Conservation (phyloP, 225 moss, liverwort and hornwort species). For the Takakia lepidozioides region DNA sequence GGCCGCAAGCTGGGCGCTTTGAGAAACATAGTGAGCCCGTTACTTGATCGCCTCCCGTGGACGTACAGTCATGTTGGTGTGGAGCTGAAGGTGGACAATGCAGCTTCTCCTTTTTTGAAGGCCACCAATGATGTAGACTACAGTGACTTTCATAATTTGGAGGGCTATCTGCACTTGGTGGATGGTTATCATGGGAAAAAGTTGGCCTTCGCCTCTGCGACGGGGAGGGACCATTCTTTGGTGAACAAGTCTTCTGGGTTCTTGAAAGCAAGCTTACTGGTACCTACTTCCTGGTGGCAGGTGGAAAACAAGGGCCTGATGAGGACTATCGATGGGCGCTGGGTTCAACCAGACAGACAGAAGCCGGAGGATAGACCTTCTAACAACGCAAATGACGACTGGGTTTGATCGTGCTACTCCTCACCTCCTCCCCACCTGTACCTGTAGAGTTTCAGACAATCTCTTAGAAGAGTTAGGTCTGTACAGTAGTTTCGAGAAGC, state of each 20-base stretch:
- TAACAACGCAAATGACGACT: too few relatives aligned
- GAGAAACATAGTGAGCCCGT: constrained; percentile 12
- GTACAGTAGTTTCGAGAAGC: too few relatives aligned
- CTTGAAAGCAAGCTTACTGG: constrained; percentile 10
- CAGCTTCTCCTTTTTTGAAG: constrained; percentile 25
- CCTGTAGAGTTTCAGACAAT: too few relatives aligned
- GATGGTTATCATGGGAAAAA: constrained; percentile 26
- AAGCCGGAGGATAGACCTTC: too few relatives aligned
- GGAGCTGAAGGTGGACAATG: constrained; percentile 25
- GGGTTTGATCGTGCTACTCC: too few relatives aligned
- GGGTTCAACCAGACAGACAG: constrained; percentile 14
- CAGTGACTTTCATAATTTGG: constrained; percentile 39
- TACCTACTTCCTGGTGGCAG: constrained; percentile 39
- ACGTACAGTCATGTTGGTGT: constrained; percentile 58
- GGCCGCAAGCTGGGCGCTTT: constrained; percentile 1
- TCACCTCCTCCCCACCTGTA: too few relatives aligned
- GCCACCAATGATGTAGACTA: constrained; percentile 20
- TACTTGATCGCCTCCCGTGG: constrained; percentile 45
- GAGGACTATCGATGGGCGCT: constrained; percentile 9
- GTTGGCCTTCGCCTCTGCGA: neutral
- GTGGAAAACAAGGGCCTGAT: constrained; percentile 23
- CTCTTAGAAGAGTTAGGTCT: too few relatives aligned
- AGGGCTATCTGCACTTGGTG: constrained; percentile 59
- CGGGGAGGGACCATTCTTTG: constrained; percentile 48
- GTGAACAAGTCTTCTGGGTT: constrained; percentile 34